Evolutionary conservation across 371 early-diverging fungal genomes (phyloP), one percentile per base, ranked within the genome.

Genomic region (Saksenaea vasiformis): DNA sequence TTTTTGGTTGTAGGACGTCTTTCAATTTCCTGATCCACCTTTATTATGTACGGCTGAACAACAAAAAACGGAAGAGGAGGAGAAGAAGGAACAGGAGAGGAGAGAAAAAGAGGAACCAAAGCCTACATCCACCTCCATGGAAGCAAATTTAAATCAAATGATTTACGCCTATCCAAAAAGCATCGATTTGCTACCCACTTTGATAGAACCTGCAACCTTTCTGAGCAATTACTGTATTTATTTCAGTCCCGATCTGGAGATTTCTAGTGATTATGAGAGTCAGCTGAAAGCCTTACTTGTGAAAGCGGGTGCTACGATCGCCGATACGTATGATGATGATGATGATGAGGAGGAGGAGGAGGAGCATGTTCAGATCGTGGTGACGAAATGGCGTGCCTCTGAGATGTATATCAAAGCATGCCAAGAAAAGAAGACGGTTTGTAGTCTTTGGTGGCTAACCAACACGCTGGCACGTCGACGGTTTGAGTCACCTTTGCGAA

Each of bases 401-500:
- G 31, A 61, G 8, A 68, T 79, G 5, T 91, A 87, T 64, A 74
- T 64, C 13, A 69, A 80, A 69, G 90, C 91, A 0, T 78, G 80
- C 15, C 66, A 71, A 19, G 85, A 90, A 54, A 78, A 85, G n/a
- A 91, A 90, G 73, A 64, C 78, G 4, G 85, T 93, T 1, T 92
- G 77, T 2, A 80, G 85, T 19, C 58, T 80, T 19, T 78, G 82
- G 72, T 88, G 88, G 88, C 58, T 88, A 5, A 74, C 74, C 31
- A 84, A 85, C 43, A 80, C 80, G 0, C 60, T 84, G 14, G 41
- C 62, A 14, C 71, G 77, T 22, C 62, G 72, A 38, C 59, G 62
- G 38, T 55, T 80, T 14, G 70, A 68, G 27, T 59, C 78, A 8
- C 89, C 90, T 0, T 68, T 74, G 11, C 60, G 61, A 54, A 71